These are phyloP conservation scores for Pezicula radicicola DNA, from an alignment of 2,329 filamentous ascomycete species.

Conservation along the genomic window DNA sequence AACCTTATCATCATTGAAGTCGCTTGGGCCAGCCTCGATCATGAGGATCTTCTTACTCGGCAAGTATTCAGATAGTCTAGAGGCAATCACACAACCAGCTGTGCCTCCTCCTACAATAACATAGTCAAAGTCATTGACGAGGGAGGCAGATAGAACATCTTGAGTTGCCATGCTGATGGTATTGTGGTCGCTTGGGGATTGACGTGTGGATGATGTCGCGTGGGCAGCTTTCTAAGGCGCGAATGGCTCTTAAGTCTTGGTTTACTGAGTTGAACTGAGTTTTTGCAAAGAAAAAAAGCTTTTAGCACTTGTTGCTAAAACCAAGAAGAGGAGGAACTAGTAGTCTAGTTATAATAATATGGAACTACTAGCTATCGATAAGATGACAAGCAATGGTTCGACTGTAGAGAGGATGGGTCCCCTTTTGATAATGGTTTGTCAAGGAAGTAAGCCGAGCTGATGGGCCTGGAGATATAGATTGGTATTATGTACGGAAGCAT, in stretches of 20 bases:
- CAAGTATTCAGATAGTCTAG: slow-evolving; percentile 65
- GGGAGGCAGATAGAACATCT: slow-evolving; percentile 20
- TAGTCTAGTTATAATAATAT: too few relatives aligned
- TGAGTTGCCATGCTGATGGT: slow-evolving; percentile 26
- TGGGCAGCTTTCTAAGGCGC: neutral
- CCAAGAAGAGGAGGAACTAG: too few relatives aligned
- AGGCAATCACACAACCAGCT: slow-evolving; percentile 44
- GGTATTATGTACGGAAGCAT: too few relatives aligned
- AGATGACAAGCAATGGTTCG: too few relatives aligned
- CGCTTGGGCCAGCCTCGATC: slow-evolving; percentile 86
- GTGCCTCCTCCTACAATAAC: slow-evolving; percentile 49
- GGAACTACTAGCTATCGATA: too few relatives aligned
- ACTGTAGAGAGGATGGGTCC: too few relatives aligned
- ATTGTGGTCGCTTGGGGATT: slow-evolving; percentile 4
- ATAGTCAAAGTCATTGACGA: slow-evolving; percentile 40
- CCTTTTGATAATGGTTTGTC: too few relatives aligned
- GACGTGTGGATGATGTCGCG: neutral
- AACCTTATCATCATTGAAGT: slow-evolving; percentile 84
- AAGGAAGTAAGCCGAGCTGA: too few relatives aligned
- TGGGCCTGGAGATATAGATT: too few relatives aligned
- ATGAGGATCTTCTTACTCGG: slow-evolving; percentile 78
- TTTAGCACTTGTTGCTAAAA: neutral
- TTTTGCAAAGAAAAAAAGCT: neutral
- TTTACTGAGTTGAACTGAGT: too few relatives aligned
- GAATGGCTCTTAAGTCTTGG: too few relatives aligned